These are phyloP conservation scores for Mycena galopus DNA, from an alignment of 768 basidiomycete species.

Conservation along the genomic window DNA sequence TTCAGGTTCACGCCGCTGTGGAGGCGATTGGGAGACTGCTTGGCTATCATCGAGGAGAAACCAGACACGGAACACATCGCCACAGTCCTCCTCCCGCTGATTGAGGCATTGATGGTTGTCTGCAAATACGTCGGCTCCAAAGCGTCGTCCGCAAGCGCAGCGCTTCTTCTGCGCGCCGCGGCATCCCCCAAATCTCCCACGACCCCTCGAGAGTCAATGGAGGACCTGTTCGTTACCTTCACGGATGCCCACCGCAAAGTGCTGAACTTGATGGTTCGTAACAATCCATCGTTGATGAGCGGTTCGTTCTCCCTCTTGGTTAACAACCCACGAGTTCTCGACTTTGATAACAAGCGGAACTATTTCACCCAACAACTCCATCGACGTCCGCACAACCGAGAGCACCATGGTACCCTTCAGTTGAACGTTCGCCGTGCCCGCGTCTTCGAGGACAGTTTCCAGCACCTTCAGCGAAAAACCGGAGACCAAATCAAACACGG, in stretches of 20 bases:
- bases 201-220: slow-evolving; percentile 82
- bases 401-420: slow-evolving; percentile 87
- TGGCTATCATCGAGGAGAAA: slow-evolving; percentile 85
- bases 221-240: slow-evolving; percentile 93
- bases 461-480: slow-evolving; percentile 87
- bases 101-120: slow-evolving; percentile 98
- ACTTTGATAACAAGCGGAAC: slow-evolving; percentile 99
- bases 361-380: slow-evolving; percentile 95
- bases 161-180: slow-evolving; percentile 71
- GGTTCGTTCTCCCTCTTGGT: slow-evolving; percentile 98
- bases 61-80: slow-evolving; percentile 89
- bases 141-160: slow-evolving; percentile 50
- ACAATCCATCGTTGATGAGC: slow-evolving; percentile 97
- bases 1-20: slow-evolving; percentile 93
- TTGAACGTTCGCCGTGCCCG: slow-evolving; percentile 90
- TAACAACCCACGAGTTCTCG: slow-evolving; percentile 94
- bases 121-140: slow-evolving; percentile 93
- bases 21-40: slow-evolving; percentile 90
- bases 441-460: slow-evolving; percentile 98
- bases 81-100: slow-evolving; percentile 92
- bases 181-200: slow-evolving; percentile 78
- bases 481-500: slow-evolving; percentile 99
- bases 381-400: slow-evolving; percentile 81
- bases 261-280: slow-evolving; percentile 97
- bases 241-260: slow-evolving; percentile 95